These are phyloP conservation scores for Cinnamomum chago DNA, from an alignment of 164 flowering plant genomes.

Conservation along the genomic window DNA sequence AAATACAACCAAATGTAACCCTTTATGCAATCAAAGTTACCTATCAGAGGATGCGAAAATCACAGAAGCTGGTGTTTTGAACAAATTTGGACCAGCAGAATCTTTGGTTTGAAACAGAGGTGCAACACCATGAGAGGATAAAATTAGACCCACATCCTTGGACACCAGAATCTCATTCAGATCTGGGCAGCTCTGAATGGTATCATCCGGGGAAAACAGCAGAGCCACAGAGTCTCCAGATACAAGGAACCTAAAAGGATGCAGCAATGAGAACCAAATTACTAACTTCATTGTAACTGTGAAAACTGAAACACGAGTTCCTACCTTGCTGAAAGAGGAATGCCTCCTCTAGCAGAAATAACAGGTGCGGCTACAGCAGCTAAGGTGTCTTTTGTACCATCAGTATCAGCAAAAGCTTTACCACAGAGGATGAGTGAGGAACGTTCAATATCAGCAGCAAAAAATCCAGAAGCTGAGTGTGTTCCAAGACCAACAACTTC, in stretches of 20 bases:
- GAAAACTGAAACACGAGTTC: neutral
- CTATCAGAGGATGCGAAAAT: conserved; percentile 42
- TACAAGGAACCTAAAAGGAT: conserved; percentile 35
- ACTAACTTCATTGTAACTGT: neutral
- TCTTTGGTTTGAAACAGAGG: conserved; percentile 38
- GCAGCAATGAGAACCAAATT: conserved; percentile 3
- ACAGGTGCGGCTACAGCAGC: conserved; percentile 42
- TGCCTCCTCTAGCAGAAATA: conserved; percentile 44
- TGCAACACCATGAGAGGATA: conserved; percentile 41
- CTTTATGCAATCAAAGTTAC: conserved; percentile 21
- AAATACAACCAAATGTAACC: neutral
- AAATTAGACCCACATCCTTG: conserved; percentile 39
- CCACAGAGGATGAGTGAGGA: conserved; percentile 49
- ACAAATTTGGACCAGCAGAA: conserved; percentile 23
- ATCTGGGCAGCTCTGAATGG: conserved; percentile 29
- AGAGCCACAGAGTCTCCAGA: conserved; percentile 42
- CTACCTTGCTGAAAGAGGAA: conserved; percentile 49
- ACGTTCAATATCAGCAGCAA: conserved; percentile 49
- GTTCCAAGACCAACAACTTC: conserved; percentile 36
- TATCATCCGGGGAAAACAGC: conserved; percentile 43
- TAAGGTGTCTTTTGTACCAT: conserved; percentile 34
- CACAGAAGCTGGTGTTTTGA: conserved; percentile 40
- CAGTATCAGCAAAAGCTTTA: conserved; percentile 41
- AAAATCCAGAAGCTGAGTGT: conserved; percentile 31
- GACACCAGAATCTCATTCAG: conserved; percentile 22